phyloP scores from a whole-genome alignment of 140 eudicot species.

The Cichorium intybus region DNA sequence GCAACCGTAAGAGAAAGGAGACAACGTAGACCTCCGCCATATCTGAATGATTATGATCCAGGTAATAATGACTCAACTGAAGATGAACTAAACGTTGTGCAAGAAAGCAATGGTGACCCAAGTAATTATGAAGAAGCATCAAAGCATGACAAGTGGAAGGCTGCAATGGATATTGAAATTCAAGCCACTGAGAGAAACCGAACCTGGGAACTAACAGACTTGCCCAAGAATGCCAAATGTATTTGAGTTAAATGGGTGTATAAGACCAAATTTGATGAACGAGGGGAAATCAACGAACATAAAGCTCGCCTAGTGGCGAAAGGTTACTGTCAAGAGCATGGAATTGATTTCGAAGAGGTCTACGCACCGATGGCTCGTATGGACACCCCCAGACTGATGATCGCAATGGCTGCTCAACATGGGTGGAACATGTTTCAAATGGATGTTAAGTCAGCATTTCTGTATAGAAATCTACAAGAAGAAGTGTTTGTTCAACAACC shows the following conservation, averaged over 20 bases:
- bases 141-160: background rate
- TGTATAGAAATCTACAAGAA: background rate
- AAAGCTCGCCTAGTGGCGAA: background rate
- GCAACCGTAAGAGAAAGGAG: no score
- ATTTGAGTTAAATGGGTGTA: background rate
- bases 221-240: background rate
- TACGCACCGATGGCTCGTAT: no score
- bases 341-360: background rate
- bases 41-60: no score
- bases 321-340: background rate
- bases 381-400: no score
- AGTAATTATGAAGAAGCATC: background rate
- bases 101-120: background rate
- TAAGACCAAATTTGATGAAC: background rate
- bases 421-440: background rate
- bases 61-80: no score
- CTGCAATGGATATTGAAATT: background rate
- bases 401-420: no score
- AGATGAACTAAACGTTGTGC: no score
- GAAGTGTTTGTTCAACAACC: background rate
- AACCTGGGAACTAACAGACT: background rate
- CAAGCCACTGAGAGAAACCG: background rate
- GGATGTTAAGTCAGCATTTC: background rate
- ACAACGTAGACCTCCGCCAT: no score
- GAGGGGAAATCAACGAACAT: background rate